Evolutionary conservation across 331 rosid species (phyloP).

Genomic region (Quercus phellos): DNA sequence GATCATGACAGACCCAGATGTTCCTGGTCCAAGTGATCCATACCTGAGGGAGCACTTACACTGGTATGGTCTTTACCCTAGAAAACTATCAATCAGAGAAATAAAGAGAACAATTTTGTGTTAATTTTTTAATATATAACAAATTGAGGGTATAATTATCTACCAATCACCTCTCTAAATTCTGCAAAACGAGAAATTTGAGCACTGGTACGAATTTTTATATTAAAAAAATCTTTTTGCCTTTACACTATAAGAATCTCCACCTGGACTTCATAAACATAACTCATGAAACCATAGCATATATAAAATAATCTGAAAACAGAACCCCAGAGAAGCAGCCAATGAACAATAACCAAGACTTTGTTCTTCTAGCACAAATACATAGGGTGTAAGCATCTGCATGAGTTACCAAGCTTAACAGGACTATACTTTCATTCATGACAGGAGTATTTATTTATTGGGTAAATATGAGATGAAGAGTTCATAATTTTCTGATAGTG

Average conservation of each 20-base stretch:
- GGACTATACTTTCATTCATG: background rate
- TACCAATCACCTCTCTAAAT: too few relatives aligned
- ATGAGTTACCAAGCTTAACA: background rate
- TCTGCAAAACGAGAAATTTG: too few relatives aligned
- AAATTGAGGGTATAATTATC: background rate
- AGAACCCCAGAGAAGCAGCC: background rate
- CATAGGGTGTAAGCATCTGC: background rate
- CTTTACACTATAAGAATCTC: too few relatives aligned
- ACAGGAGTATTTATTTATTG: background rate
- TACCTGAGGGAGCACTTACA: slow-evolving; percentile 70
- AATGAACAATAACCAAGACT: background rate
- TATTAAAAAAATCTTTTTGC: too few relatives aligned
- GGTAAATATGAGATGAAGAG: background rate
- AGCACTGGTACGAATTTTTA: too few relatives aligned
- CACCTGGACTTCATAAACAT: too few relatives aligned
- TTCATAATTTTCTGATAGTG: background rate
- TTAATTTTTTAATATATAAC: background rate
- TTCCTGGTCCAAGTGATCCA: slow-evolving; percentile 87
- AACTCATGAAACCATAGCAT: background rate
- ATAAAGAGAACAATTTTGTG: background rate
- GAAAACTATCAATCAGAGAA: background rate
- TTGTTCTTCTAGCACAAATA: too few relatives aligned
- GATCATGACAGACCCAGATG: slow-evolving; percentile 81
- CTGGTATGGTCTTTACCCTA: slow-evolving; percentile 35
- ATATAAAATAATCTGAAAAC: background rate